Percentiles rank a stretch among this genome's conserved stretches.
Evolutionary conservation across 148 eudicot species (phyloP).

Genomic region (Gaultheria prostrata): DNA sequence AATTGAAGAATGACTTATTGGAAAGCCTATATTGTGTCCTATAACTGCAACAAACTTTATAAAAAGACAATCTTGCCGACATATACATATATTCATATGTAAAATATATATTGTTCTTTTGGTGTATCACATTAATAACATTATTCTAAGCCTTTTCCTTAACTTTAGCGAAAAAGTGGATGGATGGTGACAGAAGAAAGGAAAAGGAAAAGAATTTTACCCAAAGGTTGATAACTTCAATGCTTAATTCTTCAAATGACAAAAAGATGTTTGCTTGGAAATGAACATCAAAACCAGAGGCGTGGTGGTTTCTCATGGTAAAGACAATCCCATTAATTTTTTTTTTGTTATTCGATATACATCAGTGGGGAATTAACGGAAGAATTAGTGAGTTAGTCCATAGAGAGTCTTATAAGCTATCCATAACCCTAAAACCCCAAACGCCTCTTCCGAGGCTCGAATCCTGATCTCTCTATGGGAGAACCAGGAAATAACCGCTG

Average conservation of each 20-base stretch:
- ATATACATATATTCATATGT: background rate
- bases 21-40: slow-evolving; percentile 2
- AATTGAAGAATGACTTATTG: background rate
- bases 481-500: too few relatives aligned
- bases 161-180: background rate
- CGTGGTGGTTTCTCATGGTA: background rate
- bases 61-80: slow-evolving; percentile 1
- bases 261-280: background rate
- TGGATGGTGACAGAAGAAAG: slow-evolving; percentile 3
- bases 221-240: background rate
- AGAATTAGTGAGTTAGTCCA: too few relatives aligned
- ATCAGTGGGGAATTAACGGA: too few relatives aligned
- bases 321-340: background rate
- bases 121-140: background rate
- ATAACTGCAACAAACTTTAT: background rate
- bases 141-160: background rate
- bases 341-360: too few relatives aligned
- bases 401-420: too few relatives aligned
- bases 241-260: background rate
- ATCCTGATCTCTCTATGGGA: too few relatives aligned
- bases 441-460: too few relatives aligned
- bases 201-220: slow-evolving; percentile 2
- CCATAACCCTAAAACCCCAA: too few relatives aligned
- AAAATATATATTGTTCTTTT: background rate
- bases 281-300: background rate